Evolutionary conservation across 495 filamentous ascomycete species (phyloP).

Genomic region (Thermothielavioides terrestris): DNA sequence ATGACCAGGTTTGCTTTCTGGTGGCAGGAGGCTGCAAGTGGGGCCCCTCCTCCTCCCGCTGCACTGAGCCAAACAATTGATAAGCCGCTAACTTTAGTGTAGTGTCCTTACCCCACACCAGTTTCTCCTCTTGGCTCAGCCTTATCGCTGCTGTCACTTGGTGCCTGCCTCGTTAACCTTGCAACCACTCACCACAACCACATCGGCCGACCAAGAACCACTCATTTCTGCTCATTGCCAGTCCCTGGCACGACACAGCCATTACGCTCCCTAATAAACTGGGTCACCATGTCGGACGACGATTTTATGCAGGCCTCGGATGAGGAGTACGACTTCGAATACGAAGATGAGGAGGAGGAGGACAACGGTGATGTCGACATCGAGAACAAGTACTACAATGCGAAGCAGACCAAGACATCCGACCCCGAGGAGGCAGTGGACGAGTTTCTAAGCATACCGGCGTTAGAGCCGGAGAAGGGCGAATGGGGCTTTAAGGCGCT

Average conservation of each 20-base stretch:
- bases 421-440: conserved; percentile 82
- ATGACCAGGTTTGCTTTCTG: conserved; percentile 1
- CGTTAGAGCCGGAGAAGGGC: conserved; percentile 76
- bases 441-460: conserved; percentile 81
- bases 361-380: conserved; percentile 84
- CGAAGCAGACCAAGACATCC: conserved; percentile 86
- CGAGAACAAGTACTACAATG: conserved; percentile 99
- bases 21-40: not conserved
- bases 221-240: no score
- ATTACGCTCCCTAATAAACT: not conserved
- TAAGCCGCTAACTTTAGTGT: no score
- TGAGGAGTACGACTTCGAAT: conserved; percentile 96
- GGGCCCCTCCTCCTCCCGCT: not conserved
- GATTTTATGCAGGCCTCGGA: conserved; percentile 97
- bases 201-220: no score
- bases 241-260: no score
- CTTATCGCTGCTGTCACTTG: conserved; percentile 9
- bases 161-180: conserved; percentile 6
- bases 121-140: conserved; percentile 3
- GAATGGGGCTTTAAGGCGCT: conserved; percentile 98
- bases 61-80: conserved; percentile 9
- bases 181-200: not conserved
- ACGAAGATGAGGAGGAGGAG: conserved; percentile 84
- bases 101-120: conserved; percentile 22
- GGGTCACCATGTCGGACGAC: conserved; percentile 80